Evolutionary conservation across 345 rosid species (phyloP).

Genomic region (Populus tremula): DNA sequence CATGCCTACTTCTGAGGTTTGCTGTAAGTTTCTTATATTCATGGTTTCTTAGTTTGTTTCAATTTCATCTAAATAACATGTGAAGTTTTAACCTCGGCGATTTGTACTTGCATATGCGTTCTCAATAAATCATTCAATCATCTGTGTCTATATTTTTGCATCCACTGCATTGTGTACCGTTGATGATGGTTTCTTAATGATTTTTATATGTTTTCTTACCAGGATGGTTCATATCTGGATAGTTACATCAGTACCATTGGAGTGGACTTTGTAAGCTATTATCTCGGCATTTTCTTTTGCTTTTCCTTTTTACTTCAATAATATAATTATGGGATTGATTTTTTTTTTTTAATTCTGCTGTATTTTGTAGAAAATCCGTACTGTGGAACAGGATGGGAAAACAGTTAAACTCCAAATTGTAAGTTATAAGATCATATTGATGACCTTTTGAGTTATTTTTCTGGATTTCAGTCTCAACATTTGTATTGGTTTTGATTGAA

Average conservation of each 20-base stretch:
- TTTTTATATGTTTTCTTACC: constrained; percentile 11
- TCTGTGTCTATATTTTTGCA: background rate
- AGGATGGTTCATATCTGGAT: constrained; percentile 81
- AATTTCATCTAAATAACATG: too few species aligned
- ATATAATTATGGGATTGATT: constrained; percentile 1
- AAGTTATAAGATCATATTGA: background rate
- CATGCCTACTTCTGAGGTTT: constrained; percentile 33
- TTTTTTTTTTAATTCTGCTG: background rate
- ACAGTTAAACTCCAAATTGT: constrained; percentile 39
- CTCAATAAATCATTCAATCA: too few species aligned
- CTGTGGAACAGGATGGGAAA: constrained; percentile 39
- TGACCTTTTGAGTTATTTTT: background rate
- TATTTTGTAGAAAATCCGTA: constrained; percentile 30
- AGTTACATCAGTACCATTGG: constrained; percentile 87
- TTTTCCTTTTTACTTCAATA: background rate
- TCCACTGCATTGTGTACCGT: background rate
- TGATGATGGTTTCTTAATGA: background rate
- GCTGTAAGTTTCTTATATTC: constrained; percentile 23
- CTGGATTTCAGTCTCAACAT: background rate
- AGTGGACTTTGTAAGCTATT: constrained; percentile 68
- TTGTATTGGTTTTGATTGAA: background rate
- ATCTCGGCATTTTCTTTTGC: background rate
- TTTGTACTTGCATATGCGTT: too few species aligned
- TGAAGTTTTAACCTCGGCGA: too few species aligned
- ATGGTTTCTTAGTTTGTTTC: too few species aligned